phyloP scores from a whole-genome alignment of 2,329 filamentous ascomycete genomes.

The Cladophialophora immunda region DNA sequence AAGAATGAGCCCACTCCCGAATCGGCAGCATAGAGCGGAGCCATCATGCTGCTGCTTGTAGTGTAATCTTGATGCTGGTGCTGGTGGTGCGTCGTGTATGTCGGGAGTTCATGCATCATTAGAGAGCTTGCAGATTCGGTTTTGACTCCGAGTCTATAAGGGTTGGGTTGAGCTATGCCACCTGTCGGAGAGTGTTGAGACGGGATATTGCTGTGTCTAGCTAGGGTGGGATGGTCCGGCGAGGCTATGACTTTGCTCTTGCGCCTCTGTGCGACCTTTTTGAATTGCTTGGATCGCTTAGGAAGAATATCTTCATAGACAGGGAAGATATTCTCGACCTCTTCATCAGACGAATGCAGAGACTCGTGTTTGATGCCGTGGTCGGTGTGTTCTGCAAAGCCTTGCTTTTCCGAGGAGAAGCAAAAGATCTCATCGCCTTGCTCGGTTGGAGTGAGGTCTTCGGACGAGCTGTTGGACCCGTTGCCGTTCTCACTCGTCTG shows the following conservation, averaged over 20 bases:
- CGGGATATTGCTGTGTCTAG: conserved; percentile 1
- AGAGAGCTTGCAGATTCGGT: neutral
- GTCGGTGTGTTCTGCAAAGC: neutral
- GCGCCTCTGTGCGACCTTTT: neutral
- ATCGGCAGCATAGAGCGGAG: neutral
- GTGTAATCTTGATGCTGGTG: conserved; percentile 5
- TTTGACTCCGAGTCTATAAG: neutral
- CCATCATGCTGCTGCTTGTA: conserved; percentile 2
- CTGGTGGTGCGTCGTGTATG: neutral
- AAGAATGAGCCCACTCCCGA: conserved; percentile 4
- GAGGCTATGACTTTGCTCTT: neutral
- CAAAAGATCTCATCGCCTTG: neutral
- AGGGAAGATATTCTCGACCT: neutral
- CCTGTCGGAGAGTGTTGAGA: neutral
- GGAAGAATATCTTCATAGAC: neutral
- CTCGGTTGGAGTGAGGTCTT: conserved; percentile 1
- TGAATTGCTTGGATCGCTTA: neutral
- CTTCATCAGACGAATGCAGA: conserved; percentile 4
- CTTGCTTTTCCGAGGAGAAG: neutral
- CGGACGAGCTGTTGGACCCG: conserved; percentile 2
- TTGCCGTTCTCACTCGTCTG: conserved; percentile 2
- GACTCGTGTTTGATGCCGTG: conserved; percentile 14
- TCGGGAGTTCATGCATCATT: neutral
- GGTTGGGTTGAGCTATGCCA: neutral
- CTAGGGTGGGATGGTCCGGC: neutral